These are phyloP conservation scores for Pseudogymnoascus sp. DNA, from an alignment of 2,329 filamentous ascomycete genomes.

Conservation along the genomic window DNA sequence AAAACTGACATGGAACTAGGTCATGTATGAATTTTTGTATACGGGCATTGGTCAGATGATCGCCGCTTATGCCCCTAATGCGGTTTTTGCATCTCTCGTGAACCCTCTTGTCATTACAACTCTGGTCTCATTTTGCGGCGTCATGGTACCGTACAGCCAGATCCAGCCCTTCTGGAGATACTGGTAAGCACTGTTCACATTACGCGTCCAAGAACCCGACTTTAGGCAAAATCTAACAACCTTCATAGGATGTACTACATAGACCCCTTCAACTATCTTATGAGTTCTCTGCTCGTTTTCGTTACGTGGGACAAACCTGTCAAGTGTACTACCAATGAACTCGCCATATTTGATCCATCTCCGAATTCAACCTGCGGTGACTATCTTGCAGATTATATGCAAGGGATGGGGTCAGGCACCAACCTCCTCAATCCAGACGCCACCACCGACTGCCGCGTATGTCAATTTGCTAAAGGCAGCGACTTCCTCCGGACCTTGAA, in stretches of 20 bases:
- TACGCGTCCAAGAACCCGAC: neutral
- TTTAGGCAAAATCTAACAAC: neutral
- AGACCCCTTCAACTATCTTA: constrained; percentile 57
- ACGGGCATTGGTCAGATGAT: constrained; percentile 55
- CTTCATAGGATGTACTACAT: constrained; percentile 40
- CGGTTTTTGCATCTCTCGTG: constrained; percentile 49
- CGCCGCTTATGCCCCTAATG: constrained; percentile 54
- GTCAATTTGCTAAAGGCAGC: constrained; percentile 49
- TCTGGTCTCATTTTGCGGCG: constrained; percentile 67
- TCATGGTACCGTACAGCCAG: constrained; percentile 58
- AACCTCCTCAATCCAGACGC: constrained; percentile 55
- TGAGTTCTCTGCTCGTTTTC: constrained; percentile 49
- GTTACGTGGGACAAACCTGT: constrained; percentile 41
- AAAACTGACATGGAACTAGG: constrained; percentile 10
- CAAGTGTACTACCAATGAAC: constrained; percentile 40
- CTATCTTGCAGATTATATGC: constrained; percentile 49
- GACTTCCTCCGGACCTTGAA: constrained; percentile 56
- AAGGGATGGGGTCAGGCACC: constrained; percentile 28
- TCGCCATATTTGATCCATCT: constrained; percentile 35
- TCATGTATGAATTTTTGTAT: constrained; percentile 54
- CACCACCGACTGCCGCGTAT: constrained; percentile 49
- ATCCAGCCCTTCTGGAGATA: constrained; percentile 61
- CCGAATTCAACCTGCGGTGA: constrained; percentile 45
- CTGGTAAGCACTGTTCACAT: constrained; percentile 11
- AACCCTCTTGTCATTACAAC: constrained; percentile 52